Conservation (phyloP, 805 yeast species). For the Hanseniaspora jakobsenii region DNA sequence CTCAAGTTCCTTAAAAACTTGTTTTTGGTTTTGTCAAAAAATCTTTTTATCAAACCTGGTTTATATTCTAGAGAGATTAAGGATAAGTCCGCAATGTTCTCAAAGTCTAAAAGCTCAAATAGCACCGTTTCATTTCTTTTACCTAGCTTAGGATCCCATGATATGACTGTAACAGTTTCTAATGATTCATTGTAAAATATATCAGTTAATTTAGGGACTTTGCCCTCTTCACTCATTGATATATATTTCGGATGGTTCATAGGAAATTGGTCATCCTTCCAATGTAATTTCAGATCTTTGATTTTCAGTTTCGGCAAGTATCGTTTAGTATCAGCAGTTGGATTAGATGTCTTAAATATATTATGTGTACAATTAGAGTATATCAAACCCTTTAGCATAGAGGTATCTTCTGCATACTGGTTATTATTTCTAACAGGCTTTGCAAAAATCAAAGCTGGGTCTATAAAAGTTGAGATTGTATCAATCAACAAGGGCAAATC, state of each 20-base stretch:
- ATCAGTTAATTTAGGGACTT: slow-evolving; percentile 26
- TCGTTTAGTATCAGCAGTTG: slow-evolving; percentile 25
- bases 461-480: slow-evolving; percentile 16
- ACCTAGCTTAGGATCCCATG: slow-evolving; percentile 32
- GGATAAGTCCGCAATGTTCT: slow-evolving; percentile 30
- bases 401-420: slow-evolving; percentile 25
- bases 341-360: no score
- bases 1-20: slow-evolving; percentile 22
- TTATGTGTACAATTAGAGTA: slow-evolving; percentile 10
- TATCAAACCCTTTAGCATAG: slow-evolving; percentile 19
- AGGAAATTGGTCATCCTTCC: slow-evolving; percentile 32
- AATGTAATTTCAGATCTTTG: slow-evolving; percentile 31
- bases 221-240: slow-evolving; percentile 18
- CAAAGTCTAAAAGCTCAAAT: slow-evolving; percentile 30
- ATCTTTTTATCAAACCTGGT: slow-evolving; percentile 27
- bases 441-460: slow-evolving; percentile 27
- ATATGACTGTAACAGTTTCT: slow-evolving; percentile 31
- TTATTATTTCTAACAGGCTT: slow-evolving; percentile 27
- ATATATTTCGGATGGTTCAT: slow-evolving; percentile 21
- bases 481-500: slow-evolving; percentile 12
- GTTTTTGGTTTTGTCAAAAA: slow-evolving; percentile 24
- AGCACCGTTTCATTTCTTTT: slow-evolving; percentile 29
- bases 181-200: slow-evolving; percentile 29
- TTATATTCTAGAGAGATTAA: slow-evolving; percentile 31
- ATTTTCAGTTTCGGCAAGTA: slow-evolving; percentile 25